These are phyloP conservation scores for Neurospora hispaniola DNA, from an alignment of 495 filamentous ascomycete species.

Conservation along the genomic window DNA sequence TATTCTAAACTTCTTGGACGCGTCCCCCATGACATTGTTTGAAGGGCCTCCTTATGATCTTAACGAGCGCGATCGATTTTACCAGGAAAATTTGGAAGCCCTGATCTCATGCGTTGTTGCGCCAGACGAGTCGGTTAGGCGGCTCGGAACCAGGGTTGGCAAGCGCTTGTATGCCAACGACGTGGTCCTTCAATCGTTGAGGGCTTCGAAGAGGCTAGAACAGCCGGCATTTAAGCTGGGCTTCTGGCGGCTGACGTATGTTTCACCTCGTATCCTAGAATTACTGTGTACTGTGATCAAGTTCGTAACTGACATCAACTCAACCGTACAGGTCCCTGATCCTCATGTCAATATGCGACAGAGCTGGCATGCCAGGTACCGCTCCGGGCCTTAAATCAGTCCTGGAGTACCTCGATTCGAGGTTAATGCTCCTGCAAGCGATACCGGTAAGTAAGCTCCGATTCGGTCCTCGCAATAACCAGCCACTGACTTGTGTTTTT, in stretches of 20 bases:
- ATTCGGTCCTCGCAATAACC: not conserved
- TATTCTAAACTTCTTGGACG: constrained; percentile 42
- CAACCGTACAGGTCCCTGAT: constrained; percentile 32
- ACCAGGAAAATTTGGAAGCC: constrained; percentile 38
- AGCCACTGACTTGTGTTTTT: not conserved
- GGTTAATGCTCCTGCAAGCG: constrained; percentile 35
- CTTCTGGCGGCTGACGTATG: constrained; percentile 47
- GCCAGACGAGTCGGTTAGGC: constrained; percentile 38
- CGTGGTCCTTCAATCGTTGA: constrained; percentile 23
- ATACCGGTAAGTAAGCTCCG: constrained; percentile 28
- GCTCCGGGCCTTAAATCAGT: constrained; percentile 36
- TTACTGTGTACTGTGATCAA: not conserved
- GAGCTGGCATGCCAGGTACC: constrained; percentile 29
- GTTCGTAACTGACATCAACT: constrained; percentile 11
- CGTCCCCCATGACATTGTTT: constrained; percentile 41
- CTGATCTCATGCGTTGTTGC: constrained; percentile 42
- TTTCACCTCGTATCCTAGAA: constrained; percentile 3
- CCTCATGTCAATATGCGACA: constrained; percentile 39
- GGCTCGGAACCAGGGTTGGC: constrained; percentile 34
- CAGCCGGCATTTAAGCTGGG: constrained; percentile 29
- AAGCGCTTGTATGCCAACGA: constrained; percentile 36
- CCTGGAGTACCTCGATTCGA: constrained; percentile 40
- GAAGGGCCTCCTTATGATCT: constrained; percentile 26
- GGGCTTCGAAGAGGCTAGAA: constrained; percentile 30
- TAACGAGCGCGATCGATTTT: constrained; percentile 31